These are phyloP conservation scores for Pythium chondricola DNA, from an alignment of 352 stramenopile genomes.

Conservation along the genomic window DNA sequence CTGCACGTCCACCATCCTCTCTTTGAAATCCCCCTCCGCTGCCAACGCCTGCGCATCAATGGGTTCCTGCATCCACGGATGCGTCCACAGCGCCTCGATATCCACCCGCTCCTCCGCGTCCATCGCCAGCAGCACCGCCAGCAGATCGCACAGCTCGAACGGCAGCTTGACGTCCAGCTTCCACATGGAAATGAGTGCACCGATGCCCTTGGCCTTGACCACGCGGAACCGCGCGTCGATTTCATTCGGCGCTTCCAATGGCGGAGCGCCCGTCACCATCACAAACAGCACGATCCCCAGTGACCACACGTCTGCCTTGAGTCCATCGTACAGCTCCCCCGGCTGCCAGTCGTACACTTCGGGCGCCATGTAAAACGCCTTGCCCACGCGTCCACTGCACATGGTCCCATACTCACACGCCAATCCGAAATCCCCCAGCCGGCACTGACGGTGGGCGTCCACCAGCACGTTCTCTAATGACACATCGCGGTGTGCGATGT, in stretches of 20 bases:
- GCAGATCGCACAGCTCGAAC: slow-evolving; percentile 24
- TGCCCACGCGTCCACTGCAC: slow-evolving; percentile 43
- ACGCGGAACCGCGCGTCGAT: slow-evolving; percentile 48
- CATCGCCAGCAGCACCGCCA: slow-evolving; percentile 32
- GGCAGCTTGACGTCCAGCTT: slow-evolving; percentile 27
- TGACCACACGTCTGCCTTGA: slow-evolving; percentile 58
- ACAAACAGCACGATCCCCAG: slow-evolving; percentile 63
- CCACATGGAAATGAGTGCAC: slow-evolving; percentile 32
- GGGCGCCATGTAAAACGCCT: slow-evolving; percentile 63
- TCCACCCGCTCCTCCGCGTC: slow-evolving; percentile 26
- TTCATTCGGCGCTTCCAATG: slow-evolving; percentile 36
- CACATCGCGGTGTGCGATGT: slow-evolving; percentile 59
- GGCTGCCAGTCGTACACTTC: slow-evolving; percentile 33
- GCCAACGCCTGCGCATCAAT: slow-evolving; percentile 1
- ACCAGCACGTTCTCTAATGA: slow-evolving; percentile 66
- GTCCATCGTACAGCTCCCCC: slow-evolving; percentile 30
- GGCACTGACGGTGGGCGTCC: slow-evolving; percentile 32
- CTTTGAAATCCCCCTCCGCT: slow-evolving; percentile 6
- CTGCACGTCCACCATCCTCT: slow-evolving; percentile 1
- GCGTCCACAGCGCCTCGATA: slow-evolving; percentile 28
- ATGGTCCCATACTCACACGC: slow-evolving; percentile 27
- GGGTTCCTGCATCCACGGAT: slow-evolving; percentile 30
- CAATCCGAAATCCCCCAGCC: slow-evolving; percentile 52
- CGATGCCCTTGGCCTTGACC: slow-evolving; percentile 31
- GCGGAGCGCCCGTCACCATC: slow-evolving; percentile 43